Evolutionary conservation across 2,329 filamentous ascomycete species (phyloP).

Genomic region (Bipolaris cookei): DNA sequence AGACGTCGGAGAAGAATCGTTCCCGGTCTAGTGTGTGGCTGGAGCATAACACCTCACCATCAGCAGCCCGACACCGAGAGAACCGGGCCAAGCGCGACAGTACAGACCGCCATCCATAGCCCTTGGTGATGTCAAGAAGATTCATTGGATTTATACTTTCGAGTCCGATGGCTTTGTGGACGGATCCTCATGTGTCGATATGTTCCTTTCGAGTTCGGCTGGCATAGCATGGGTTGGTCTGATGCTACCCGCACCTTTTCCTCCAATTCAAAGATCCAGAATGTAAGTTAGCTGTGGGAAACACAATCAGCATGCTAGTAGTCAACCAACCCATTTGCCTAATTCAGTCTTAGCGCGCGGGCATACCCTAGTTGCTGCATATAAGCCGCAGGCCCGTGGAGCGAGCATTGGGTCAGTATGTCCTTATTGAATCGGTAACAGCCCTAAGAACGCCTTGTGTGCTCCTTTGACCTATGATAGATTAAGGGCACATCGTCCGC

Average conservation of each 20-base stretch:
- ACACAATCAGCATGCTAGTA: constrained; percentile 9
- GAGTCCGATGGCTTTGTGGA: neutral
- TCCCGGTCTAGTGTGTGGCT: constrained; percentile 13
- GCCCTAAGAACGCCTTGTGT: constrained; percentile 9
- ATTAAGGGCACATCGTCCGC: neutral
- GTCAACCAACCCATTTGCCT: constrained; percentile 25
- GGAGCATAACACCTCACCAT: constrained; percentile 4
- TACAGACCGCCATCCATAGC: constrained; percentile 7
- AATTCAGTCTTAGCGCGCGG: constrained; percentile 20
- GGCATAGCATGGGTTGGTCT: neutral
- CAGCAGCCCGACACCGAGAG: constrained; percentile 2
- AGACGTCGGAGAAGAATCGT: neutral
- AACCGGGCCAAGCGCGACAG: constrained; percentile 1
- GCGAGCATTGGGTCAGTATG: constrained; percentile 7
- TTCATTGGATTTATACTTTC: neutral
- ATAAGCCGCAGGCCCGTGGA: constrained; percentile 23
- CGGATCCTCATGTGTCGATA: neutral
- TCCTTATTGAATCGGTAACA: constrained; percentile 17
- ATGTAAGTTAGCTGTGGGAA: constrained; percentile 3
- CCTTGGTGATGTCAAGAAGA: constrained; percentile 9
- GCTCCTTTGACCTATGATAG: constrained; percentile 13
- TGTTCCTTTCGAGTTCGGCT: neutral
- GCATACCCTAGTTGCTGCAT: constrained; percentile 11
- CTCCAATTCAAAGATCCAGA: constrained; percentile 1
- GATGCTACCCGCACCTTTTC: too few species aligned